Conservation (phyloP, 345 rosid genomes). For the Euclidium syriacum region DNA sequence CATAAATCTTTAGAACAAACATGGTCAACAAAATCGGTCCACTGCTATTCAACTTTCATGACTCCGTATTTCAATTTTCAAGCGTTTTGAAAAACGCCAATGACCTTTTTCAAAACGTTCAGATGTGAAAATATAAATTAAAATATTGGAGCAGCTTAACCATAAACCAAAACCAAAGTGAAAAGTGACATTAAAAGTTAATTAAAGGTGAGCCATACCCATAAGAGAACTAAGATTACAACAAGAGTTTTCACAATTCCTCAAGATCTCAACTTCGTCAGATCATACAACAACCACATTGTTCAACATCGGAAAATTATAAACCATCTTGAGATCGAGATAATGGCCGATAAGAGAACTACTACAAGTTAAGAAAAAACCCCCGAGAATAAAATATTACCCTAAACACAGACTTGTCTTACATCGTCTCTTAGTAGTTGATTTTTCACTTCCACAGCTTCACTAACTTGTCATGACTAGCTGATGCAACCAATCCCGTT, state of each 20-base stretch:
- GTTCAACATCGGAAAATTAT: constrained; percentile 18
- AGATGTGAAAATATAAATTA: not conserved
- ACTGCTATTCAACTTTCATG: no score
- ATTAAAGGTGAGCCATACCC: not conserved
- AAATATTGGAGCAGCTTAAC: not conserved
- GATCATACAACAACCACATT: constrained; percentile 25
- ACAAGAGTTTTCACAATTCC: constrained; percentile 16
- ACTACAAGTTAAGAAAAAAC: not conserved
- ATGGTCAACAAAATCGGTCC: no score
- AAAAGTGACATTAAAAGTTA: not conserved
- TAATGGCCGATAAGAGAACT: constrained; percentile 7
- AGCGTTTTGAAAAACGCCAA: not conserved
- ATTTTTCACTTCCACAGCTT: constrained; percentile 84
- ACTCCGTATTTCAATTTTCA: not conserved
- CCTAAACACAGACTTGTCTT: constrained; percentile 13
- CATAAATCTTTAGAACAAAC: no score
- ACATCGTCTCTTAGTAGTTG: not conserved
- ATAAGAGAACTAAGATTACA: constrained; percentile 16
- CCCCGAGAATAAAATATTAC: constrained; percentile 10
- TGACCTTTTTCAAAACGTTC: not conserved
- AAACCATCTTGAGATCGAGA: constrained; percentile 23
- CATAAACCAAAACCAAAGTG: not conserved
- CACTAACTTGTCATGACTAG: constrained; percentile 84
- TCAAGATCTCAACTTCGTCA: constrained; percentile 19
- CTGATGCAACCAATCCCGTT: constrained; percentile 86